Base-by-base conservation (phyloP, 2,329 filamentous ascomycete genomes). In the Aspergillus japonicus region DNA sequence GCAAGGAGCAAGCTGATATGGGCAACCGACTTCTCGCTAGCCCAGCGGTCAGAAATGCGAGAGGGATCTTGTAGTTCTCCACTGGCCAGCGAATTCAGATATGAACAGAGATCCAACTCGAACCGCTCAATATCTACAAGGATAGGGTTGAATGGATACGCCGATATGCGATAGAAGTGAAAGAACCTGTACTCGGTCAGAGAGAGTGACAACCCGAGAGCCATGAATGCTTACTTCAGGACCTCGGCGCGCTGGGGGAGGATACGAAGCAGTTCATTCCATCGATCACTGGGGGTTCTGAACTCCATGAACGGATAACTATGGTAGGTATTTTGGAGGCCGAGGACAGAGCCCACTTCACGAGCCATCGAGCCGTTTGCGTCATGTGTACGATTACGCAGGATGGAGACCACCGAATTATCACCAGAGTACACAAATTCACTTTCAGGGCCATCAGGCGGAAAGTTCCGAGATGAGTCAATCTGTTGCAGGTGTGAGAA, bases 61-160 rank as follows among this genome's bases (percentile, higher is more conserved):
- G 62, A 56, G 4, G 56, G 42, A 19, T 70, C 58, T 2, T 58
- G 61, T 6, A 71, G 47, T 19, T 71, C 69, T 0, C 69, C 70
- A 0, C 62, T 47, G 0, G 70, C 65, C 31, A 68, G 63, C 0
- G 67, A 65, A 56, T 68, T 68, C 8, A 74, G 62, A 54, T 71
- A 73, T 0, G 62, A 63, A 56, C 71, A 73, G 2, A 73, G 35
- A n/a, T 73, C 68, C 0, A 62, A 61, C 44, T 74, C 71, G 49
- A 73, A 73, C 0, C 65, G 63, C 47, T 72, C 69, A 24, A 74
- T 65, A 31, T 74, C 71, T 3, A 67, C 60, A 0, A 74, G 39
- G 2, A 72, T 70, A 2, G 71, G 71, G 39, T 73, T 74, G 50
- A 72, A 73, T 2, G 71, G 71, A 21, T 73, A 69, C 1, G 68